Percentiles rank a stretch among this genome's conserved stretches.
These are phyloP conservation scores for Durio zibethinus DNA, from an alignment of 345 rosid genomes.

Conservation along the genomic window DNA sequence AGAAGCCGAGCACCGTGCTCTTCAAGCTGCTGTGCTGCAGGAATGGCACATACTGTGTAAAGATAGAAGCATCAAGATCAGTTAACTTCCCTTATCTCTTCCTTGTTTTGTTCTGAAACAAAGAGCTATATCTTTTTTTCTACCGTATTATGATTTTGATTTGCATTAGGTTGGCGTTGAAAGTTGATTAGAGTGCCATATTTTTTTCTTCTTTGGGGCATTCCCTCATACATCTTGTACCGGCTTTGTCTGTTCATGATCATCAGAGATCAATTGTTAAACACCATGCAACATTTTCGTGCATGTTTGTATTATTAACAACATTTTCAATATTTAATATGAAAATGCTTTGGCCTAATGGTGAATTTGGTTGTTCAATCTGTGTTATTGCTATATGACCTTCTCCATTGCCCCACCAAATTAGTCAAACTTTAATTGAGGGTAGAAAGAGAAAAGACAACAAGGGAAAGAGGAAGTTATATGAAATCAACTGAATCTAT, in stretches of 20 bases:
- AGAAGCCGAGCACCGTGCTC: constrained; percentile 94
- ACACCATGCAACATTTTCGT: neutral
- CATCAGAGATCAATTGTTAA: constrained; percentile 10
- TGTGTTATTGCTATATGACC: neutral
- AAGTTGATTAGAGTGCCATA: neutral
- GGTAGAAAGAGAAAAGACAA: neutral
- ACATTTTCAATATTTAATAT: neutral
- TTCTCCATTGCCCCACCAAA: neutral
- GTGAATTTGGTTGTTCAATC: neutral
- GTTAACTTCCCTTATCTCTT: constrained; percentile 17
- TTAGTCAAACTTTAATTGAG: neutral
- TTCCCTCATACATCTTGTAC: constrained; percentile 31
- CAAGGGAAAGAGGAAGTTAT: neutral
- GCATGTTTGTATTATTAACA: neutral
- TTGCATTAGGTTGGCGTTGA: constrained; percentile 17
- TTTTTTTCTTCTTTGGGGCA: neutral
- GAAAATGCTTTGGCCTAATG: neutral
- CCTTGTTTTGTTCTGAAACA: neutral
- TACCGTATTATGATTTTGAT: constrained; percentile 23
- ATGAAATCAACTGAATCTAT: neutral
- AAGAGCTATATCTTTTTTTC: constrained; percentile 10
- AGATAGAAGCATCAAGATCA: constrained; percentile 56
- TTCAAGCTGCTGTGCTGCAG: constrained; percentile 90
- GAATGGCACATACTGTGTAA: constrained; percentile 94
- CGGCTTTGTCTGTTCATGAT: constrained; percentile 16